phyloP scores from a whole-genome alignment of 75 land plant genomes.

The Isoetes taiwanensis region DNA sequence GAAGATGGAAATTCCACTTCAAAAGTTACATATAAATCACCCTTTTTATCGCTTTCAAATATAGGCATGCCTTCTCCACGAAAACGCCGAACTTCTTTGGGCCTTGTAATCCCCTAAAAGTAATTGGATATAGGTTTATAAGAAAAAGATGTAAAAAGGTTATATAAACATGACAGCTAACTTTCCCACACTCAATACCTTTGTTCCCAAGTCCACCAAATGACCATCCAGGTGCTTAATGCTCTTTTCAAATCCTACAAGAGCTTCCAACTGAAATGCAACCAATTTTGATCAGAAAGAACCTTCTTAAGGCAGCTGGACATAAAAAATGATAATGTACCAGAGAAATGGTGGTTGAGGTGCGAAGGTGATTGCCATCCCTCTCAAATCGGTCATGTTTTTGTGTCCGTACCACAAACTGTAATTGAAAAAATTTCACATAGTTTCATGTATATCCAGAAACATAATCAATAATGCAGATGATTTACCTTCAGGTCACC shows the following conservation, averaged over 20 bases:
- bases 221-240: constrained; percentile 77
- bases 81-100: constrained; percentile 69
- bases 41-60: constrained; percentile 54
- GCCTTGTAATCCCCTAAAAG: constrained; percentile 74
- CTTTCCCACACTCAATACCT: too few species aligned
- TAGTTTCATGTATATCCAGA: neutral
- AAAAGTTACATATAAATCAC: constrained; percentile 55
- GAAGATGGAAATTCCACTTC: constrained; percentile 63
- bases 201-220: constrained; percentile 53
- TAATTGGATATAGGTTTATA: too few species aligned
- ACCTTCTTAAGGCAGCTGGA: too few species aligned
- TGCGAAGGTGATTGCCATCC: constrained; percentile 73
- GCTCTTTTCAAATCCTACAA: constrained; percentile 83
- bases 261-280: constrained; percentile 65
- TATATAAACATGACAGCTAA: too few species aligned
- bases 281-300: neutral
- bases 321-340: constrained; percentile 12
- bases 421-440: constrained; percentile 1
- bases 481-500: constrained; percentile 70
- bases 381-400: constrained; percentile 66
- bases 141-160: too few species aligned
- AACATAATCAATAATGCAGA: neutral
- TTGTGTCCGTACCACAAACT: constrained; percentile 62
- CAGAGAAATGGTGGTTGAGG: constrained; percentile 52
- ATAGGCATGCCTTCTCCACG: constrained; percentile 86